Evolutionary conservation across 2,329 filamentous ascomycete genomes (phyloP), one percentile per base, ranked within the genome.

Genomic region (Didymella pomorum): DNA sequence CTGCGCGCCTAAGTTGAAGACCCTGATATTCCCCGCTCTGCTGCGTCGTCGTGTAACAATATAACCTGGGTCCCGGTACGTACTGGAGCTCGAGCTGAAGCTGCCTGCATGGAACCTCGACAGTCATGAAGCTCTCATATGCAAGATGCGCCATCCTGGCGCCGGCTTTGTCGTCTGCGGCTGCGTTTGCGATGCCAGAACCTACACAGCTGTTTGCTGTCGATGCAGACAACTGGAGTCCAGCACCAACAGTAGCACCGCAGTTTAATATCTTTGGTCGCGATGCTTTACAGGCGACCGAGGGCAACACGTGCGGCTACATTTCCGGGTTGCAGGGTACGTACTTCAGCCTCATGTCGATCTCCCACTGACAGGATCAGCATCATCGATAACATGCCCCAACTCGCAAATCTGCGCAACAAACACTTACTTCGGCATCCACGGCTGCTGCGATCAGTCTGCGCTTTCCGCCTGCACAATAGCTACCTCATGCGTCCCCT

Each of bases 401-500:
- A 66, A 68, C 37, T 48, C 63, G 1, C 62, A 60, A 25, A 63
- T 70, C 31, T 77, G 75, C 61, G 74, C 74, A 29, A 76, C 73
- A 47, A 76, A 75, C 55, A 69, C 66, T 7, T 62, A 56, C 53
- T 65, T 66, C 16, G 72, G 68, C 41, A 69, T 71, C 4, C 72
- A 75, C 33, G 74, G 74, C 46, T 77, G 75, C 64, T 77, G 75
- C 43, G 60, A 67, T 0, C 31, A 53, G 1, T 43, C 61, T 8
- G 11, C 12, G 3, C 58, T 71, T 2, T 50, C 63, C 0, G 26
- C 65, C 6, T 77, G 75, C 54, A 66, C 45, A 9, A 63, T 77
- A 16, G 60, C 66, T 7, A 77, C 75, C 10, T 63, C 72, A 23
- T 77, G 75, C 62, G 67, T 76, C 23, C 56, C 70, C 5, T 65